phyloP scores from a whole-genome alignment of 306 rosid genomes.

The Echinosophora koreensis region DNA sequence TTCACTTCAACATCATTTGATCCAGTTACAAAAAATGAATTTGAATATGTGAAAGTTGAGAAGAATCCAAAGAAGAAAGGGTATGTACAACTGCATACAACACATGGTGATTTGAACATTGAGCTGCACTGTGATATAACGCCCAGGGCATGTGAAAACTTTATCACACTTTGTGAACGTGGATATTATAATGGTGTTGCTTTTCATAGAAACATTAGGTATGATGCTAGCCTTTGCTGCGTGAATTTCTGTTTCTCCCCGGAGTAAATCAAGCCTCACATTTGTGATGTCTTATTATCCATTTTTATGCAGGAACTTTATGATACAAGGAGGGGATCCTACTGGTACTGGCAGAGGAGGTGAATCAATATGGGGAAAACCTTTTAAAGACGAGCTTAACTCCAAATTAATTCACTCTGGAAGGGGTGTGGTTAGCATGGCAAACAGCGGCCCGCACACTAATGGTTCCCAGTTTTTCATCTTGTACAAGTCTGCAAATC shows the following conservation, averaged over 20 bases:
- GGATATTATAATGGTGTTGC: conserved; percentile 92
- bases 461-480: conserved; percentile 98
- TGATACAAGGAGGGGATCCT: conserved; percentile 99
- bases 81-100: conserved; percentile 87
- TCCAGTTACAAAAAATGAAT: conserved; percentile 90
- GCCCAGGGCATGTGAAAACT: conserved; percentile 93
- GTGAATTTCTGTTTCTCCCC: conserved; percentile 21
- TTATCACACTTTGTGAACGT: conserved; percentile 93
- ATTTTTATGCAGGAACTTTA: conserved; percentile 77
- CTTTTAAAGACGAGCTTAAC: conserved; percentile 91
- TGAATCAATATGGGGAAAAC: conserved; percentile 97
- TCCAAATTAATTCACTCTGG: conserved; percentile 95
- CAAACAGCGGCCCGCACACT: conserved; percentile 97
- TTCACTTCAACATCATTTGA: conserved; percentile 93
- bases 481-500: conserved; percentile 92
- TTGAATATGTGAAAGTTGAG: conserved; percentile 94
- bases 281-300: conserved; percentile 24
- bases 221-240: conserved; percentile 28
- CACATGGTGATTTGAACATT: conserved; percentile 96
- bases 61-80: conserved; percentile 97
- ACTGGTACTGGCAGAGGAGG: conserved; percentile 97
- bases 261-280: conserved; percentile 15
- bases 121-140: conserved; percentile 95
- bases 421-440: conserved; percentile 97
- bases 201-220: conserved; percentile 92